Percentiles rank a stretch among this genome's conserved stretches.
Conservation (phyloP, 108 stramenopile species). For the Pseudonitzschia pungens region DNA sequence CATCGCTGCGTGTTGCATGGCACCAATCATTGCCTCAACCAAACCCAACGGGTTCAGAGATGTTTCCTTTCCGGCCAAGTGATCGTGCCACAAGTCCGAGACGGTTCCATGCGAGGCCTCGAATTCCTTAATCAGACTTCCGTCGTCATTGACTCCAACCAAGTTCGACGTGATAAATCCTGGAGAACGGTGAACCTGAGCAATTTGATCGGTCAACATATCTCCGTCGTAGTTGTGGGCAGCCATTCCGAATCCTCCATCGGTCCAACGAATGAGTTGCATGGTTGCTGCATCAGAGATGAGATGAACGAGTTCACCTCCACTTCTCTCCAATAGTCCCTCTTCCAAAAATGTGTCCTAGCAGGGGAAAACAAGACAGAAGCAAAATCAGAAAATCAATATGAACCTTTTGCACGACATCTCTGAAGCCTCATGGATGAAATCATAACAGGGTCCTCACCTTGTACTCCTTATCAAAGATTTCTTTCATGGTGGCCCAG, state of each 20-base stretch:
- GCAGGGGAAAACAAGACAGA: constrained; percentile 1
- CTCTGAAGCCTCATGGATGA: not conserved
- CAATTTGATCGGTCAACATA: constrained; percentile 94
- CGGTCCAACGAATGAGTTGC: constrained; percentile 97
- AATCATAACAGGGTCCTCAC: constrained; percentile 9
- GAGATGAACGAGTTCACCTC: constrained; percentile 91
- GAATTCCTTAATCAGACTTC: constrained; percentile 90
- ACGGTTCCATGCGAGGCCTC: constrained; percentile 98
- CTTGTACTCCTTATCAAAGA: constrained; percentile 93
- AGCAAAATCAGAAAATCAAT: not conserved
- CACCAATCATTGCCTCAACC: constrained; percentile 95
- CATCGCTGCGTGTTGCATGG: constrained; percentile 90
- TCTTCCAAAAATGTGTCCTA: constrained; percentile 31
- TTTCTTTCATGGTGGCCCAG: constrained; percentile 91
- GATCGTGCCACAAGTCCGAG: constrained; percentile 92
- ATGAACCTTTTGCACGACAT: not conserved
- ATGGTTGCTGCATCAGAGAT: constrained; percentile 98
- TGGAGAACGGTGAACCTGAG: constrained; percentile 96
- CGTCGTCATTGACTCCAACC: constrained; percentile 90
- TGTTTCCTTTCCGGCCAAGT: constrained; percentile 95
- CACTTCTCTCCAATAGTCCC: constrained; percentile 86
- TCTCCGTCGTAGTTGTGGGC: constrained; percentile 98
- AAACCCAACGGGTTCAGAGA: constrained; percentile 95
- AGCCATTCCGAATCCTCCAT: constrained; percentile 96
- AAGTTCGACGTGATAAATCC: constrained; percentile 97